Base-by-base conservation (phyloP, 129 eudicot species). In the Flaveria ramosissima region DNA sequence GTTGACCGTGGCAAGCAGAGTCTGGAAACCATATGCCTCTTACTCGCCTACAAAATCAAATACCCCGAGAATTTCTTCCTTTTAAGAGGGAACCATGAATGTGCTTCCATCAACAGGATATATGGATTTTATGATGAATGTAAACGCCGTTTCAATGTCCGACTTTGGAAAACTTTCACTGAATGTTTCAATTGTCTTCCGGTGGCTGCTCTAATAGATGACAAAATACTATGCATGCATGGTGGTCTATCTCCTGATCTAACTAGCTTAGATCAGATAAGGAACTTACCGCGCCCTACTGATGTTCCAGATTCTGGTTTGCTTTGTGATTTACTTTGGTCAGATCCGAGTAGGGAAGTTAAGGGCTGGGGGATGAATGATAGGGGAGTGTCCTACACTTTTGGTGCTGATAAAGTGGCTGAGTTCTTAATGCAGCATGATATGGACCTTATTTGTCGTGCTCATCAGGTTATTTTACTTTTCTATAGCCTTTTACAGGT, bases 301-400 rank as follows among this genome's bases (percentile, higher is more conserved):
- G 96, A 90, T 79, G 92, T 90, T 45, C 96, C 96, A 36, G 96
- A 90, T 76, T 87, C 90, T 71, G 96, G 96, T 73, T 81, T 90
- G 84, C 92, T 90, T 56, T 90, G 96, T 85, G 96, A 90, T 83
- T 83, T 90, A 42, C 86, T 90, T 27, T 90, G 96, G 96, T 90
- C 96, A 6, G 96, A 90, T 75, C 96, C 96, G 11, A 83, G 92
- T 81, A 81, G 90, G 66, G 92, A 90, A 47, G 81, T 79, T 19
- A 90, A 85, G 77, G 96, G 92, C 36, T 90, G 96, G 96, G 96
- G 96, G 66, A 87, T 90, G 86, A 90, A 87, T 67, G 96, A 90
- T 82, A 79, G 96, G 68, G 96, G 92, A 62, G 96, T 90, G 46
- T 90, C 96, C 1, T 90, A 81, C 81, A 90, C 96, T 11, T 90